phyloP scores from a whole-genome alignment of 805 yeast species.

The Hanseniaspora clermontiae region DNA sequence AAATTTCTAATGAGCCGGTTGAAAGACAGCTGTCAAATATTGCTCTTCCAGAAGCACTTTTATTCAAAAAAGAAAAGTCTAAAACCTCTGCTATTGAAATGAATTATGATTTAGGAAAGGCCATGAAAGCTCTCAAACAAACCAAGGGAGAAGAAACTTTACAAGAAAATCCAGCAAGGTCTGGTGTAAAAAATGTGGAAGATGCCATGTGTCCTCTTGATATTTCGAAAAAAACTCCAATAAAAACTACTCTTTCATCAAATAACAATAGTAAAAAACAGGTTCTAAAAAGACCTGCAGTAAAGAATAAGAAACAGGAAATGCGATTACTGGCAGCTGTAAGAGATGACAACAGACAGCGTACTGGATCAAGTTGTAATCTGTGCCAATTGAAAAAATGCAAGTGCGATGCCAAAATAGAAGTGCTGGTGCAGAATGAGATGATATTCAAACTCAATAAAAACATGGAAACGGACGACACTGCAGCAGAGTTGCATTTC shows the following conservation, averaged over 20 bases:
- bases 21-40: background rate
- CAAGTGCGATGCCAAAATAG: slow-evolving; percentile 7
- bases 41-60: background rate
- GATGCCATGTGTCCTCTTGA: background rate
- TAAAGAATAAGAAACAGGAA: background rate
- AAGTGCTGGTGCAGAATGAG: slow-evolving; percentile 4
- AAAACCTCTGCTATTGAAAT: background rate
- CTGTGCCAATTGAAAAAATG: slow-evolving; percentile 8
- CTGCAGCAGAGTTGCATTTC: background rate
- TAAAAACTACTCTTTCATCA: no score
- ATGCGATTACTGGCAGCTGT: background rate
- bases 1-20: background rate
- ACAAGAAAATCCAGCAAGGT: no score
- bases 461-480: background rate
- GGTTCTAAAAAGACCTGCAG: background rate
- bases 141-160: no score
- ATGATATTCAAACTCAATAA: background rate
- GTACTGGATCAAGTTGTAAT: slow-evolving; percentile 10
- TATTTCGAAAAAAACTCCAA: background rate
- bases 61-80: background rate
- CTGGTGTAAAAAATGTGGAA: background rate
- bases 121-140: background rate
- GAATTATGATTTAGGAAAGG: background rate
- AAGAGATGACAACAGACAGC: slow-evolving; percentile 2
- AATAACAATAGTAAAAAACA: background rate